Percentiles rank a stretch among this genome's conserved stretches.
phyloP scores from a whole-genome alignment of 2,329 filamentous ascomycete species.

The Xylaria sp. region DNA sequence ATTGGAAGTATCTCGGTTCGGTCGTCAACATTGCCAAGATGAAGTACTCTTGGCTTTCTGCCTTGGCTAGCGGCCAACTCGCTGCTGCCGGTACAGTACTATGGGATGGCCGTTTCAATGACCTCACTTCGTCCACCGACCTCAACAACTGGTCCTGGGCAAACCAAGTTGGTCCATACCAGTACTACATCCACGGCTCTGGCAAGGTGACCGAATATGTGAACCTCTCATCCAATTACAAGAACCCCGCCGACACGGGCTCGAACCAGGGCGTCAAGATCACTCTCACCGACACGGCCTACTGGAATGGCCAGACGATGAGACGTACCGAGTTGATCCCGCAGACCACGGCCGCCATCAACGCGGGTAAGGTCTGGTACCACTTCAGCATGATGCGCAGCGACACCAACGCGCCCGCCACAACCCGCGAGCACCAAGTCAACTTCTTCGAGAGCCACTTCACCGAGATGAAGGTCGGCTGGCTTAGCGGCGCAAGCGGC shows the following conservation, averaged over 20 bases:
- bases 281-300: conserved; percentile 66
- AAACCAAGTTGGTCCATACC: conserved; percentile 67
- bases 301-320: conserved; percentile 76
- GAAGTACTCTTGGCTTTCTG: conserved; percentile 32
- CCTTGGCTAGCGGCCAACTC: conserved; percentile 33
- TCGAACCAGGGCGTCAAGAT: conserved; percentile 71
- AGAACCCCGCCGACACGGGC: conserved; percentile 67
- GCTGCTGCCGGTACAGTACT: conserved; percentile 54
- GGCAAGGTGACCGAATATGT: conserved; percentile 63
- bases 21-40: conserved; percentile 22
- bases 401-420: conserved; percentile 63
- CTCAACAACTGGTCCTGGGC: conserved; percentile 67
- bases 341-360: conserved; percentile 69
- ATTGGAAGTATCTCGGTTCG: not conserved
- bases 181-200: conserved; percentile 77
- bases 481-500: conserved; percentile 55
- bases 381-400: conserved; percentile 71
- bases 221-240: conserved; percentile 63
- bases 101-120: conserved; percentile 67
- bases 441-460: conserved; percentile 72
- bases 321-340: conserved; percentile 76
- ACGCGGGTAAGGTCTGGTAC: conserved; percentile 70
- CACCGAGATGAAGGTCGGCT: conserved; percentile 75
- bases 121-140: conserved; percentile 55
- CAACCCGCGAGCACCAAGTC: conserved; percentile 70